Conservation (phyloP, 2,329 filamentous ascomycete genomes). For the Parascedosporium putredinis region DNA sequence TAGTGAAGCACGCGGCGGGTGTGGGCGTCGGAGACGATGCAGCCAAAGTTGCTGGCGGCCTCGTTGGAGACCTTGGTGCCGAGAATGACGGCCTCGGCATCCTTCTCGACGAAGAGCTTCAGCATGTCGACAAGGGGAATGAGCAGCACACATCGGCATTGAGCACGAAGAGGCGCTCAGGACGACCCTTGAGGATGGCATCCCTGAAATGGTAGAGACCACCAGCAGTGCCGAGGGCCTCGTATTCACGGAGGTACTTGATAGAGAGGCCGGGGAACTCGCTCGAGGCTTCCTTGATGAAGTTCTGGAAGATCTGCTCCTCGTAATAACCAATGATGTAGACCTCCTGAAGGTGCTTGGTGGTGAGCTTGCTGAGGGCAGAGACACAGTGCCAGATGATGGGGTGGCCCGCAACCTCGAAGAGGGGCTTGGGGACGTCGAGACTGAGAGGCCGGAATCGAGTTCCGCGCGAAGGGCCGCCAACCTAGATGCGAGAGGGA, state of each 20-base stretch:
- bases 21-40: slow-evolving; percentile 89
- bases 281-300: slow-evolving; percentile 81
- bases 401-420: slow-evolving; percentile 94
- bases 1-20: slow-evolving; percentile 95
- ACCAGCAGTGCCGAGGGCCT: slow-evolving; percentile 88
- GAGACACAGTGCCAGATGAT: slow-evolving; percentile 98
- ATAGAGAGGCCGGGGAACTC: slow-evolving; percentile 83
- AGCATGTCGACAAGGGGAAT: slow-evolving; percentile 93
- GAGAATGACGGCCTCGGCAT: slow-evolving; percentile 92
- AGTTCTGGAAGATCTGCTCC: slow-evolving; percentile 91
- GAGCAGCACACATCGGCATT: slow-evolving; percentile 99
- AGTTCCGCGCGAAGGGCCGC: slow-evolving; percentile 89
- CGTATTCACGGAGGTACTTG: slow-evolving; percentile 95
- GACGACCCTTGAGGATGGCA: slow-evolving; percentile 90
- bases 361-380: slow-evolving; percentile 79
- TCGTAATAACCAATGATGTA: slow-evolving; percentile 99
- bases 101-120: slow-evolving; percentile 83
- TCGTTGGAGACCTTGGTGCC: slow-evolving; percentile 87
- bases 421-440: slow-evolving; percentile 95
- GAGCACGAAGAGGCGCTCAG: slow-evolving; percentile 91
- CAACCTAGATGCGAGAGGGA: slow-evolving; percentile 51
- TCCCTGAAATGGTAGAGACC: slow-evolving; percentile 99
- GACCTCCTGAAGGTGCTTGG: slow-evolving; percentile 75
- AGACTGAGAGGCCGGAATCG: slow-evolving; percentile 90
- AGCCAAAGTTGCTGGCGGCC: slow-evolving; percentile 90